phyloP scores from a whole-genome alignment of 106 monocot species.

The Cymbidium sinense region DNA sequence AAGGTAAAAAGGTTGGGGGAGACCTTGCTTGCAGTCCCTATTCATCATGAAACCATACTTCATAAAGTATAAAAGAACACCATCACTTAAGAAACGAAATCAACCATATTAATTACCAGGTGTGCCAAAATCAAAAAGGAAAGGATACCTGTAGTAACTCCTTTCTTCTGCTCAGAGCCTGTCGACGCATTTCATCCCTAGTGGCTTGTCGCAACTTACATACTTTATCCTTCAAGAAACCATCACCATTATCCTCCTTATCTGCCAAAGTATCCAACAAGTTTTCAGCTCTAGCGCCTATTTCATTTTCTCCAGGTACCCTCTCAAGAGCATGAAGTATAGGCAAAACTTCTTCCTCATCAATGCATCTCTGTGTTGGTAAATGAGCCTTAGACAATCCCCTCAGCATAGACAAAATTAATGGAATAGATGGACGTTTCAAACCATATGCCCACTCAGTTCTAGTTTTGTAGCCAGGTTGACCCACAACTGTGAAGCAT shows the following conservation, averaged over 20 bases:
- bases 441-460: slow-evolving; percentile 67
- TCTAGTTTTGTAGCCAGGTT: slow-evolving; percentile 53
- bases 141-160: slow-evolving; percentile 65
- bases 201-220: slow-evolving; percentile 76
- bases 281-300: slow-evolving; percentile 92
- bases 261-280: slow-evolving; percentile 88
- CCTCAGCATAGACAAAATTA: slow-evolving; percentile 87
- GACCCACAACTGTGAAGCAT: slow-evolving; percentile 44
- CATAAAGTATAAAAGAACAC: not conserved
- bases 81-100: not conserved
- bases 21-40: not conserved
- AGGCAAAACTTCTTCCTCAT: slow-evolving; percentile 68
- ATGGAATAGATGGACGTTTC: slow-evolving; percentile 68
- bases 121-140: not conserved
- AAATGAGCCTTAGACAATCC: slow-evolving; percentile 86
- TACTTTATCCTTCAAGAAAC: slow-evolving; percentile 75
- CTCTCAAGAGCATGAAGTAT: slow-evolving; percentile 90
- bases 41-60: not conserved
- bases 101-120: not conserved
- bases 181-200: slow-evolving; percentile 84
- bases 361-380: slow-evolving; percentile 67
- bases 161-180: slow-evolving; percentile 74
- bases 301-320: slow-evolving; percentile 84
- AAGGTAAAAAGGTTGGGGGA: not conserved
- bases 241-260: slow-evolving; percentile 79